A percentile compares a stretch with the other conserved stretches of the same genome.
Evolutionary conservation across 228 moss, liverwort and hornwort genomes (phyloP).

Genomic region (Sphagnum magellanicum): DNA sequence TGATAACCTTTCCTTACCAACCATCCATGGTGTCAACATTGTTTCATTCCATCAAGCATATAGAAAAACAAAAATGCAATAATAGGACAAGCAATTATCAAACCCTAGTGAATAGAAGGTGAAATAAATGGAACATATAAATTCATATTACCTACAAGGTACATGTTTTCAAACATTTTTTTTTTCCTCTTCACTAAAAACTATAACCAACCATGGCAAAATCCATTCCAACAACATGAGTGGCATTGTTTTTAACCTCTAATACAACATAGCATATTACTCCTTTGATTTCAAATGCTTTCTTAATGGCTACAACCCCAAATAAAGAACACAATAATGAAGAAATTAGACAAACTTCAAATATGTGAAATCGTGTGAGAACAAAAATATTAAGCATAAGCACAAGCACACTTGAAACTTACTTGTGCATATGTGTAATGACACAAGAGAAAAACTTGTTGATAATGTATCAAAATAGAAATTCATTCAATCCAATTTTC

Average conservation of each 20-base stretch:
- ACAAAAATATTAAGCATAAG: too few relatives aligned
- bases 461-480: too few relatives aligned
- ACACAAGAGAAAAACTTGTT: too few relatives aligned
- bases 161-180: constrained; percentile 92
- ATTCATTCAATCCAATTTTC: constrained; percentile 54
- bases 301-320: constrained; percentile 50
- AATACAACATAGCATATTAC: constrained; percentile 81
- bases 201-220: constrained; percentile 87
- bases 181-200: constrained; percentile 84
- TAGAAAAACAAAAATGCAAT: too few relatives aligned
- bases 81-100: too few relatives aligned
- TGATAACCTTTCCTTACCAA: too few relatives aligned
- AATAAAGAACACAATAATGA: constrained; percentile 34
- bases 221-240: constrained; percentile 90
- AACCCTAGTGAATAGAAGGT: too few relatives aligned
- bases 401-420: too few relatives aligned
- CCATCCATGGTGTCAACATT: too few relatives aligned
- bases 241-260: constrained; percentile 93
- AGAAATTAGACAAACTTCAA: background rate
- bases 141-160: constrained; percentile 65
- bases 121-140: too few relatives aligned
- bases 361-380: too few relatives aligned
- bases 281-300: constrained; percentile 88
- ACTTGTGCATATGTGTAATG: background rate
- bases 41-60: too few relatives aligned